A percentile compares a stretch with the other conserved stretches of the same genome.
phyloP scores from a whole-genome alignment of 2,329 filamentous ascomycete genomes.

The Xylaria sp. region DNA sequence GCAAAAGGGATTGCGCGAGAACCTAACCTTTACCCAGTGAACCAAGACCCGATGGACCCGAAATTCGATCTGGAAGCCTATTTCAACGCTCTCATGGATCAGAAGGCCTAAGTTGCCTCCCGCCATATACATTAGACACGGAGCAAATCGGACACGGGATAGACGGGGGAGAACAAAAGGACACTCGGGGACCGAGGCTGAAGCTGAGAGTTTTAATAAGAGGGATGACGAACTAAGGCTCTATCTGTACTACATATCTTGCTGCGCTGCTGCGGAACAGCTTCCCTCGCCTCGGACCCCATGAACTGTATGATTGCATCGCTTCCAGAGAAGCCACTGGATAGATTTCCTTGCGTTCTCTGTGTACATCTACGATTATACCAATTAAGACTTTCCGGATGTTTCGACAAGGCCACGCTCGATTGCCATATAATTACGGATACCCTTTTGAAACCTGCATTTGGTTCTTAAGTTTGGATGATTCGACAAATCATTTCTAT shows the following conservation, averaged over 20 bases:
- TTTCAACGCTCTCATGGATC: conserved; percentile 71
- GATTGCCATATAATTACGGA: background rate
- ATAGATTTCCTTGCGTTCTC: conserved; percentile 50
- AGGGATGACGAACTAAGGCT: conserved; percentile 32
- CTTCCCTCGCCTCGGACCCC: conserved; percentile 30
- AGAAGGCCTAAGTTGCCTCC: conserved; percentile 57
- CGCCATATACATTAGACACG: conserved; percentile 32
- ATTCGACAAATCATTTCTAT: background rate
- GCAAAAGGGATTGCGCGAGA: conserved; percentile 8
- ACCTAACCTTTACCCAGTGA: conserved; percentile 60
- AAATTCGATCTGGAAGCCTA: conserved; percentile 94
- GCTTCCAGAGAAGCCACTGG: conserved; percentile 43
- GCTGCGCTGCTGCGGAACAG: conserved; percentile 30
- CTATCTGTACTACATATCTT: conserved; percentile 25
- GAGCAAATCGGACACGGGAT: conserved; percentile 46
- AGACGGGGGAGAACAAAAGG: conserved; percentile 39
- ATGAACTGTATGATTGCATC: conserved; percentile 47
- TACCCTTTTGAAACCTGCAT: background rate
- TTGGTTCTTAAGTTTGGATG: background rate
- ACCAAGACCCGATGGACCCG: conserved; percentile 82
- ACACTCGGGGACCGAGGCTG: conserved; percentile 32
- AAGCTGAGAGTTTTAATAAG: conserved; percentile 31
- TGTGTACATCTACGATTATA: conserved; percentile 52
- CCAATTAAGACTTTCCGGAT: conserved; percentile 43
- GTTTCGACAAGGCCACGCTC: conserved; percentile 1